phyloP scores from a whole-genome alignment of 2,329 filamentous ascomycete genomes.

The Pyrenophora graminea region DNA sequence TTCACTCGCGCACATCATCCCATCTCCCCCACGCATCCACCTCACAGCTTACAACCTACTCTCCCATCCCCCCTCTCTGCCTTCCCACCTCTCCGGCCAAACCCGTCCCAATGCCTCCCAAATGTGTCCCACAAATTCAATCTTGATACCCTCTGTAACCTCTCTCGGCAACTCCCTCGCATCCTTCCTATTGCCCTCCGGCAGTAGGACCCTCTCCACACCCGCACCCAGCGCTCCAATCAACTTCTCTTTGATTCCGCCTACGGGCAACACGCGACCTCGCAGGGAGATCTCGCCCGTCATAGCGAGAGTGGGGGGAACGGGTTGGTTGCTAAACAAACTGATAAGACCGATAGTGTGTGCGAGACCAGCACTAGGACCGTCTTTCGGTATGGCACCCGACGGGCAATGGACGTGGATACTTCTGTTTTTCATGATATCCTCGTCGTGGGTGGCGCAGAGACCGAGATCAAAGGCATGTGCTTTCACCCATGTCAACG shows the following conservation, averaged over 20 bases:
- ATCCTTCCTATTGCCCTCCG: conserved; percentile 88
- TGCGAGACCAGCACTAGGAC: conserved; percentile 80
- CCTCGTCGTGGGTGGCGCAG: conserved; percentile 76
- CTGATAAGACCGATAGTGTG: conserved; percentile 93
- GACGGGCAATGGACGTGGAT: conserved; percentile 96
- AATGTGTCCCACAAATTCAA: conserved; percentile 89
- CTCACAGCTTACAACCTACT: conserved; percentile 68
- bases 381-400: conserved; percentile 94
- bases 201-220: conserved; percentile 90
- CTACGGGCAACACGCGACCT: conserved; percentile 89
- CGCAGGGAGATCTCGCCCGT: conserved; percentile 80
- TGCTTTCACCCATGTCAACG: conserved; percentile 94
- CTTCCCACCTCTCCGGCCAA: conserved; percentile 88
- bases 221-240: conserved; percentile 92
- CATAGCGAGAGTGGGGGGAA: conserved; percentile 94
- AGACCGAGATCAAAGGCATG: conserved; percentile 91
- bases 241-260: conserved; percentile 97
- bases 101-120: conserved; percentile 91
- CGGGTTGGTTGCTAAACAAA: conserved; percentile 81
- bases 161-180: conserved; percentile 87
- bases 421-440: conserved; percentile 94
- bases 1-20: not conserved
- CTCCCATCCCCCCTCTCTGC: conserved; percentile 66
- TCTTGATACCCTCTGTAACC: conserved; percentile 83
- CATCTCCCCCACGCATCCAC: not conserved